Base-by-base conservation (phyloP, 1,139 yeast genomes). In the Kluyveromyces sp. region DNA sequence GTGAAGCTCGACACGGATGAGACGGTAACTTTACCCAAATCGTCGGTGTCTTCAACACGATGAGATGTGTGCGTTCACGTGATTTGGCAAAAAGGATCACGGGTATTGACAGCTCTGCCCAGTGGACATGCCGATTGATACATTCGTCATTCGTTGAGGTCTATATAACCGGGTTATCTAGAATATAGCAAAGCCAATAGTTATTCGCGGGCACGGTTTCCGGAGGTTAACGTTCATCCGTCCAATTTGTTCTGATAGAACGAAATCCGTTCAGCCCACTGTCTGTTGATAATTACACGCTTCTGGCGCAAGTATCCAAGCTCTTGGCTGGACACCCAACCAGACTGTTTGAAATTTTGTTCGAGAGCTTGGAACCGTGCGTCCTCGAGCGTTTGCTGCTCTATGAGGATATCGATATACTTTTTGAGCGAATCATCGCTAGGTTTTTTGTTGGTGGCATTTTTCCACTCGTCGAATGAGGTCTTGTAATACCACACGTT, bases 221-320 rank as follows among this genome's bases (percentile, higher is more conserved):
- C n/a, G n/a, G n/a, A n/a, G n/a, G n/a, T n/a, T n/a, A n/a, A n/a
- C n/a, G n/a, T n/a, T n/a, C n/a, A n/a, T n/a, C n/a, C 50, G 34
- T 53, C 56, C 26, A 53, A 30, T 38, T 50, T 52, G 32, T 46
- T 47, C 32, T 53, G 56, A 39, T 53, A 53, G 41, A 46, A 53
- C 16, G 53, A 50, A 17, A 58, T 56, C 40, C 58, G 52, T 41
- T 58, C 61, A 1, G 57, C 60, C 63, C 63, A 58, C 40, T 53
- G 53, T 42, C 50, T 54, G 42, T 53, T 55, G 15, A 55, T 53
- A 8, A 56, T 42, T 7, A 54, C 47, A 30, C 61, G 47, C 40
- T 57, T 58, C 33, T 51, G 53, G 40, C 54, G 51, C 32, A 58
- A 36, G 29, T 49, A 47, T 29, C 42, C 42, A 17, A 57, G 28